phyloP scores from a whole-genome alignment of 345 rosid genomes.

The Aquilaria sinensis region DNA sequence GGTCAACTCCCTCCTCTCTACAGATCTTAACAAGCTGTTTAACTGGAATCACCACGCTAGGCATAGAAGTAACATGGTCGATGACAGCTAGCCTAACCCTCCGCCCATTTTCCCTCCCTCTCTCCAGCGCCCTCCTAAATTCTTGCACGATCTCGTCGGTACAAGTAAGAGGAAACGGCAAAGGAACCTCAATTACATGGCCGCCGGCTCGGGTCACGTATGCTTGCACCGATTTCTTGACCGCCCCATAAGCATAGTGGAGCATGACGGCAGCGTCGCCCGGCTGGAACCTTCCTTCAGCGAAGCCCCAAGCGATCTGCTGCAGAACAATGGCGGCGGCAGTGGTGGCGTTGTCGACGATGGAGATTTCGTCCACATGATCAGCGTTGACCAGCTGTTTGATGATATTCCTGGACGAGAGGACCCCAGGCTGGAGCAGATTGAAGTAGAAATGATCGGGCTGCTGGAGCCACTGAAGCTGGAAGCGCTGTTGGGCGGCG shows the following conservation, averaged over 20 bases:
- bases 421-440: constrained; percentile 44
- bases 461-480: constrained; percentile 59
- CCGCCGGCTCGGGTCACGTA: constrained; percentile 88
- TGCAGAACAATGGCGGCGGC: constrained; percentile 85
- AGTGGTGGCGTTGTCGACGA: constrained; percentile 95
- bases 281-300: constrained; percentile 49
- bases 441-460: constrained; percentile 75
- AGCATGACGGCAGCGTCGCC: constrained; percentile 86
- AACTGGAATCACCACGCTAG: constrained; percentile 78
- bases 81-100: constrained; percentile 82
- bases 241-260: constrained; percentile 78
- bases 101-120: constrained; percentile 58
- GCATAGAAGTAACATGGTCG: constrained; percentile 95
- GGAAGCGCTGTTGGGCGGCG: constrained; percentile 60
- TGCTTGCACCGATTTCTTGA: constrained; percentile 87
- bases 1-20: constrained; percentile 84
- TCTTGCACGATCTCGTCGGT: constrained; percentile 50
- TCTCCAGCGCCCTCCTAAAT: constrained; percentile 51
- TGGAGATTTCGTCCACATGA: constrained; percentile 59
- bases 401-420: constrained; percentile 45
- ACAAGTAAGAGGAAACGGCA: constrained; percentile 79
- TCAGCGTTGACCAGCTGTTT: constrained; percentile 64
- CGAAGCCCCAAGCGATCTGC: constrained; percentile 59
- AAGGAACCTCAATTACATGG: constrained; percentile 65
- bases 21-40: constrained; percentile 76